Conservation (phyloP, 2,329 filamentous ascomycete species). For the Fusarium verrucosum region DNA sequence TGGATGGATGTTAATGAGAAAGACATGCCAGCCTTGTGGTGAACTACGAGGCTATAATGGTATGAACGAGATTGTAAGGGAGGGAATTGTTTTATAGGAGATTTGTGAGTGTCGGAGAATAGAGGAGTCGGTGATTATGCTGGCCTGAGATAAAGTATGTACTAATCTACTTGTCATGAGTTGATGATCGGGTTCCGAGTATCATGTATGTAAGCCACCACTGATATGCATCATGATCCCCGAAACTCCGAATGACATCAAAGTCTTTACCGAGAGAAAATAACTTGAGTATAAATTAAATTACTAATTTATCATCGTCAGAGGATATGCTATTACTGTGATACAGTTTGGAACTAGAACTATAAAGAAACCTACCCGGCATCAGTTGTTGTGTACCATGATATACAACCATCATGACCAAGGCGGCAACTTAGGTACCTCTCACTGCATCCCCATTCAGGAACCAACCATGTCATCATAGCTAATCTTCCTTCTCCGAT, state of each 20-base stretch:
- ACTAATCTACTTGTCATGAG: neutral
- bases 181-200: slow-evolving; percentile 29
- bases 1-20: slow-evolving; percentile 2
- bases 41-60: slow-evolving; percentile 1
- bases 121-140: neutral
- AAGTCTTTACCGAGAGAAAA: neutral
- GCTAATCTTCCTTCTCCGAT: neutral
- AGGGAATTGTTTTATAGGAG: neutral
- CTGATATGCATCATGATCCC: neutral
- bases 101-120: neutral
- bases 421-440: neutral
- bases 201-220: slow-evolving; percentile 16
- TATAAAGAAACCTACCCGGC: neutral
- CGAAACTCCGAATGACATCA: neutral
- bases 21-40: slow-evolving; percentile 18
- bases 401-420: neutral
- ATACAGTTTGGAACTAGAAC: neutral
- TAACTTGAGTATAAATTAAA: neutral
- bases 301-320: too few species aligned
- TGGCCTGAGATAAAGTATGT: neutral
- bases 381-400: neutral
- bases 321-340: neutral
- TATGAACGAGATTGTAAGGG: neutral
- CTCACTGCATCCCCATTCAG: neutral
- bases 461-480: neutral